phyloP scores from a whole-genome alignment of 352 stramenopile species.

The Salisapilia sapeloensis region DNA sequence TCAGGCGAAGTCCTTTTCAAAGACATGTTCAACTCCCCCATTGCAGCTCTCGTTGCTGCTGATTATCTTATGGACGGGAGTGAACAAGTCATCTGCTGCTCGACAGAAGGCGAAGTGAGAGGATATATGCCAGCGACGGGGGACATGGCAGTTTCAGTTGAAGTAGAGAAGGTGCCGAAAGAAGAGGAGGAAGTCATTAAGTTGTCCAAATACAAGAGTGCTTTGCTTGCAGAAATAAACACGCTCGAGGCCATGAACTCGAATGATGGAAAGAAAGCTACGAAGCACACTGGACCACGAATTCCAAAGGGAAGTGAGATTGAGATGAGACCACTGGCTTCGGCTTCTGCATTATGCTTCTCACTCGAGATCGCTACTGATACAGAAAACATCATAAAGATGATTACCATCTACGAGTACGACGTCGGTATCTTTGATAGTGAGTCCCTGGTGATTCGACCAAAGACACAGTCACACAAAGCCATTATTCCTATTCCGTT shows the following conservation, averaged over 20 bases:
- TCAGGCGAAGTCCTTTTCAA: slow-evolving; percentile 79
- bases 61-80: slow-evolving; percentile 84
- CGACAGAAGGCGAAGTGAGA: slow-evolving; percentile 57
- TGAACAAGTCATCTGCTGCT: slow-evolving; percentile 81
- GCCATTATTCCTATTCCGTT: slow-evolving; percentile 38
- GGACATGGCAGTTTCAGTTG: slow-evolving; percentile 12
- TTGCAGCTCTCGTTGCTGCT: slow-evolving; percentile 50
- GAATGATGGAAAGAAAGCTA: slow-evolving; percentile 10
- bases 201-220: slow-evolving; percentile 65
- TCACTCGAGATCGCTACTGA: slow-evolving; percentile 76
- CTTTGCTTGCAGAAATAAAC: slow-evolving; percentile 62
- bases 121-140: slow-evolving; percentile 35
- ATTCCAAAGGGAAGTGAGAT: slow-evolving; percentile 43
- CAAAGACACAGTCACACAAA: slow-evolving; percentile 17
- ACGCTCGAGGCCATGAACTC: slow-evolving; percentile 31
- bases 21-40: slow-evolving; percentile 40
- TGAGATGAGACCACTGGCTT: slow-evolving; percentile 32
- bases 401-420: slow-evolving; percentile 73
- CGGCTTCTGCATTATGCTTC: slow-evolving; percentile 26
- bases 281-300: slow-evolving; percentile 15
- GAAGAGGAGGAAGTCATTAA: slow-evolving; percentile 68
- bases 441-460: slow-evolving; percentile 59
- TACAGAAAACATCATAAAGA: slow-evolving; percentile 78
- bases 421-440: slow-evolving; percentile 77
- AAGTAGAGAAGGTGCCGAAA: slow-evolving; percentile 19